A percentile compares a stretch with the other conserved stretches of the same genome.
phyloP scores from a whole-genome alignment of 495 filamentous ascomycete species.

The Talaromyces trachyspermus region DNA sequence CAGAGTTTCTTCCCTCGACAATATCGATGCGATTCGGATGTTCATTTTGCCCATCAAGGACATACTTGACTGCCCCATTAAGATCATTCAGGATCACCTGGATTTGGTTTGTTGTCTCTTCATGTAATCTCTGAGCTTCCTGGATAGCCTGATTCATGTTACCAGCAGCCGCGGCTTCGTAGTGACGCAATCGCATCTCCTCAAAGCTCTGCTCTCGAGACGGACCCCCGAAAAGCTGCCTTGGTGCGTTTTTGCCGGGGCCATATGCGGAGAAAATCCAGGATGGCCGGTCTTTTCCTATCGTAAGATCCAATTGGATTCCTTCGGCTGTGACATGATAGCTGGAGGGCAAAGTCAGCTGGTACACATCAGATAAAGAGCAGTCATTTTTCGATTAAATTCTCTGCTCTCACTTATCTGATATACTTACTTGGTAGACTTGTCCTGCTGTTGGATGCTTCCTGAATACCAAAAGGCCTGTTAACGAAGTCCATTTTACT shows the following conservation, averaged over 20 bases:
- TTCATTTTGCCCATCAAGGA: conserved; percentile 57
- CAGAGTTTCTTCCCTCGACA: conserved; percentile 36
- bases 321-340: conserved; percentile 45
- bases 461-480: background rate
- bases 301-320: conserved; percentile 57
- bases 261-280: conserved; percentile 84
- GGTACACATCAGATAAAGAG: background rate
- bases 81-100: conserved; percentile 56
- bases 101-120: conserved; percentile 60
- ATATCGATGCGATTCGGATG: conserved; percentile 81
- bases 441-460: conserved; percentile 5
- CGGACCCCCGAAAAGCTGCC: conserved; percentile 71
- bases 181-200: conserved; percentile 66
- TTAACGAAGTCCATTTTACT: background rate
- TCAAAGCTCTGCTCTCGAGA: conserved; percentile 78
- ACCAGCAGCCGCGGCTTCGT: conserved; percentile 48
- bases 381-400: background rate
- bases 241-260: conserved; percentile 62
- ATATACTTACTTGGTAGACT: conserved; percentile 1
- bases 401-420: too few relatives aligned
- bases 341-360: conserved; percentile 13
- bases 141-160: conserved; percentile 59
- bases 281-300: conserved; percentile 53
- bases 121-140: conserved; percentile 52
- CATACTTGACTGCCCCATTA: conserved; percentile 64